Base-by-base conservation (phyloP, 192 early-diverging fungal species). In the Podila epicladia region DNA sequence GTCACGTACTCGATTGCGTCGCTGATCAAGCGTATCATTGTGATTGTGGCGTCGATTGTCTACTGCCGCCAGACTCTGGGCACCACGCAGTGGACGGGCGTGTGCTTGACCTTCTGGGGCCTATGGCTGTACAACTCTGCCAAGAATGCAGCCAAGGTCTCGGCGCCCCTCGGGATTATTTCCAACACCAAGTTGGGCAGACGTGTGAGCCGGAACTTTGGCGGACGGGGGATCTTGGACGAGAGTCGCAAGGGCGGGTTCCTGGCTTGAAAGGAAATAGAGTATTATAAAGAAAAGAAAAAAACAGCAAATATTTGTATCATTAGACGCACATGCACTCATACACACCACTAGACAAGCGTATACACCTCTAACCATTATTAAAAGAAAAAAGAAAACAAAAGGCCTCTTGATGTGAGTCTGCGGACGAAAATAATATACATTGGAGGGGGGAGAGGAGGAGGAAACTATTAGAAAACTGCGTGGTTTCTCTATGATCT, bases 1-100 rank as follows among this genome's bases (percentile, higher is more conserved):
- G 94, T 97, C 37, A 96, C 95, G 1, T 97, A 96, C 82, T 93
- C 92, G 19, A 94, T 97, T 59, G 91, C 93, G 9, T 93, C 92
- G 4, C 86, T 97, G 65, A 83, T 95, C 64, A 97, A 97, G 82
- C 90, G 96, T n/a, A 95, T 97, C 59, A 89, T 95, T 74, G 95
- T 97, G 31, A 96, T 97, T 83, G 88, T 91, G 28, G 91, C 93
- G 32, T 87, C 88, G 59, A 95, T 97, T 57, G 62, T 95, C 13
- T 97, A 93, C 85, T 95, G 95, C 82, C 90, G 91, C 55, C 93
- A 97, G 71, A 83, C 88, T 19, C 89, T 96, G 2, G 85, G 86
- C 17, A 48, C 75, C 0, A 70, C 91, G 3, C 95, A 97, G 82
- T 88, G 85, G 37, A 62, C 90, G 55, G 96, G 96, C 29, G 93